Evolutionary conservation across 768 basidiomycete species (phyloP), one percentile per base, ranked within the genome.

Genomic region (Fomitopsis serialis): DNA sequence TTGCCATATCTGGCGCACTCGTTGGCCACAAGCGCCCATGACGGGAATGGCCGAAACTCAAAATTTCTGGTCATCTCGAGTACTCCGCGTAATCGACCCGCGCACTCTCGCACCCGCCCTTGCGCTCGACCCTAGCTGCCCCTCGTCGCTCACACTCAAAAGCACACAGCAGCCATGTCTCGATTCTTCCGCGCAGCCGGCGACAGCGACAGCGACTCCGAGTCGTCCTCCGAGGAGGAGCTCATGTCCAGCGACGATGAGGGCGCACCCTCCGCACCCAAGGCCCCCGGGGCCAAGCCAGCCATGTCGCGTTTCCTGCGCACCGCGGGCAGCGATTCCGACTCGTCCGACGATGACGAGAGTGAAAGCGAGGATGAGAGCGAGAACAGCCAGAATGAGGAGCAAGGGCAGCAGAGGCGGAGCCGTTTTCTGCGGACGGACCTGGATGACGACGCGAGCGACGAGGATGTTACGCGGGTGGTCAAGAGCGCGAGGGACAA

Each of bases 401-500:
- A 66, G 58, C 66, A 71, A 50, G 61, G 62, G 45, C 67, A 62
- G 44, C 74, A 74, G 64, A 73, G 74, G 59, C 74, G 70, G 40
- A 68, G 68, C 15, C 65, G 67, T n/a, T 76, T 77, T 60, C 52
- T 77, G 46, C 68, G 65, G 32, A 72, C 70, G 44, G 80, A 78
- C 45, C 76, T 75, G 29, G 78, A 74, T 25, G 77, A 74, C 19
- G 76, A 73, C 13, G 81, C 74, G 50, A 81, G 69, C 58, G 87
- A 89, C 43, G 89, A 87, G 21, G 88, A 85, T 48, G 83, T 82
- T 35, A 82, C 77, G 62, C 79, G 80, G 17, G 81, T 85, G 34
- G 80, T 89, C 45, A 82, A 92, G 68, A 92, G 90, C 65, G 95
- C 96, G 37, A 88, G 88, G 62, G 91, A 95, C 70, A 95, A 92